Evolutionary conservation across 2,329 filamentous ascomycete genomes (phyloP).

Genomic region (Rhynchosporium secalis): DNA sequence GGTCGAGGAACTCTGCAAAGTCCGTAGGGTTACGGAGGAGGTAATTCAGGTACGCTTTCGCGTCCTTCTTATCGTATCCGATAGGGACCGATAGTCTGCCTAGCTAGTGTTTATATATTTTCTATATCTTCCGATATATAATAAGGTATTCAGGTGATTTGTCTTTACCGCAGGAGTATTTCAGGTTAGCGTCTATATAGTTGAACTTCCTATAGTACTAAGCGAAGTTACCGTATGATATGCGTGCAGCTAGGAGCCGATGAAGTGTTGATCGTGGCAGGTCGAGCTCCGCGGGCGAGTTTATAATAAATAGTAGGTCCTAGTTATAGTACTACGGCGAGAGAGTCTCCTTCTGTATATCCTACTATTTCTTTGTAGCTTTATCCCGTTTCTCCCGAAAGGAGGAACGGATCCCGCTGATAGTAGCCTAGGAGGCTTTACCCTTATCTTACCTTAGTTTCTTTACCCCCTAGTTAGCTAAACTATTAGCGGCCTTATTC

Average conservation of each 20-base stretch:
- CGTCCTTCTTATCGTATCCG: no score
- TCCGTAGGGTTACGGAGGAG: no score
- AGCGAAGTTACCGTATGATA: background rate
- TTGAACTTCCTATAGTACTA: background rate
- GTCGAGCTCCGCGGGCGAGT: background rate
- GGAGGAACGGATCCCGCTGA: background rate
- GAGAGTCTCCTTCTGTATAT: background rate
- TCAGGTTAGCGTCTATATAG: background rate
- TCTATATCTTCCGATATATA: no score
- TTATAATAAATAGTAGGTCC: background rate
- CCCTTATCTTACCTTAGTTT: no score
- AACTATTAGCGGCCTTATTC: background rate
- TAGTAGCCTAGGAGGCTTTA: no score
- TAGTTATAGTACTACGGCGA: background rate
- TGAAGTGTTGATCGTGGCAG: background rate
- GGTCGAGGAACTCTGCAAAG: no score
- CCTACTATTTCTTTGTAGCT: background rate
- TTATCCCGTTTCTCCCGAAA: background rate
- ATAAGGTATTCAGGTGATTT: background rate
- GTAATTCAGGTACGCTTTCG: no score
- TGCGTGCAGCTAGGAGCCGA: background rate
- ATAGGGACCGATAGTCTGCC: no score
- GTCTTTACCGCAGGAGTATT: background rate
- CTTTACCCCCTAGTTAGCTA: background rate
- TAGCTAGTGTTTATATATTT: no score